Base-by-base conservation (phyloP, 129 eudicot genomes). In the Centaurea solstitialis region DNA sequence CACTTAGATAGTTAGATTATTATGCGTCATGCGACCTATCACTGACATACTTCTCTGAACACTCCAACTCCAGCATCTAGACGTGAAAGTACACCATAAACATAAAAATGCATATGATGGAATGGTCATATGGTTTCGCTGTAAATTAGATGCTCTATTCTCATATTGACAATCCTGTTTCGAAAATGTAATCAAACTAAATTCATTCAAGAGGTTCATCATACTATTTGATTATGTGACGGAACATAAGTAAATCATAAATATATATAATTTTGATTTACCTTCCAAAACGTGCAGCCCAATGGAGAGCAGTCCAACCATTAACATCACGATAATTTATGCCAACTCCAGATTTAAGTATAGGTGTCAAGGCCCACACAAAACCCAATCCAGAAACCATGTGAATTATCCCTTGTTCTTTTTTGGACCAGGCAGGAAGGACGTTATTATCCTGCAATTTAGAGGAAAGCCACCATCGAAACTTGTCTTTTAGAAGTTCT, bases 251-350 rank as follows among this genome's bases (percentile, higher is more conserved):
- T 62, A 68, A 10, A 30, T 6, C 38, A 13, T 24, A 50, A 28
- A 40, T 76, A 61, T 8, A 61, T 8, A 7, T 6, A 50, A 3
- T 1, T 53, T 13, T 62, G 39, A 20, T 50, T 15, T 89, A 95
- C 99, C 99, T 93, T 81, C 99, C 99, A 87, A 90, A 95, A 72
- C 87, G 94, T 71, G 98, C 97, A 70, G 99, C 99, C 99, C 99
- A 96, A 71, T 96, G 99, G 76, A 96, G 99, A 28, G 99, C 97
- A 57, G 98, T 93, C 93, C 97, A 89, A 76, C 99, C 99, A 69
- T 88, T 93, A 23, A 76, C 78, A 74, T 96, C 99, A 28, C 99
- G 98, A 50, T 88, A 96, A 78, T 96, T 87, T 15, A 93, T 67
- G 12, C 87, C 87, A 39, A 96, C 93, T 74, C 99, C 98, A 81